These are phyloP conservation scores for Calonectria ilicicola DNA, from an alignment of 2,329 filamentous ascomycete genomes.

Conservation along the genomic window DNA sequence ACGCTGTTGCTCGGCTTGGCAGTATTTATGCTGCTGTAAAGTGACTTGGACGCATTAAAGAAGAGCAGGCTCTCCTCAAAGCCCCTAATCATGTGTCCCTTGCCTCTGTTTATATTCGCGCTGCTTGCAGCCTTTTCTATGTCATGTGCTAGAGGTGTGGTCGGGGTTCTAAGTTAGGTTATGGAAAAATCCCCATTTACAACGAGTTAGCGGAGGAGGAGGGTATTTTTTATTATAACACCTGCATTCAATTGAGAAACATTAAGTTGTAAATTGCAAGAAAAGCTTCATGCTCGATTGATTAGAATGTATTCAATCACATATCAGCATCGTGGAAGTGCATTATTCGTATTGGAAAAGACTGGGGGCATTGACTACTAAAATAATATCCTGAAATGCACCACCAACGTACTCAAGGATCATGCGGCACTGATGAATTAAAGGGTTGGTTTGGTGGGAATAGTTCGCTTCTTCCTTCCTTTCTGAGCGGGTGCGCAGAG, in stretches of 20 bases:
- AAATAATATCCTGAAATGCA: constrained; percentile 7
- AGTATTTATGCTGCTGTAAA: constrained; percentile 56
- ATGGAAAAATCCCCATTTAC: background rate
- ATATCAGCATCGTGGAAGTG: no score
- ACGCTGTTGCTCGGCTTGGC: constrained; percentile 57
- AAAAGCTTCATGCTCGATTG: background rate
- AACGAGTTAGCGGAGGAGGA: background rate
- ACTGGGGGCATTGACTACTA: constrained; percentile 3
- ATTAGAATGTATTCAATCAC: background rate
- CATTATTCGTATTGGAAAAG: background rate
- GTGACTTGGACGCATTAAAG: constrained; percentile 4
- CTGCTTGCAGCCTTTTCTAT: constrained; percentile 17
- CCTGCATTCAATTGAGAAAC: background rate
- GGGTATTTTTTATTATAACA: background rate
- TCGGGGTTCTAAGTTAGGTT: background rate
- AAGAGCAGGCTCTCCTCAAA: constrained; percentile 14
- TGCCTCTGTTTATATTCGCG: constrained; percentile 29
- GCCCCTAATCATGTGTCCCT: constrained; percentile 38
- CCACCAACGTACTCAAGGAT: background rate
- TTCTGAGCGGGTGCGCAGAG: constrained; percentile 80
- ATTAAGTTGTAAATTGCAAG: background rate
- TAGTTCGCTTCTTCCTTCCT: constrained; percentile 63
- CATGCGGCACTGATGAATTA: background rate
- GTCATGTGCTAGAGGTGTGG: constrained; percentile 1
- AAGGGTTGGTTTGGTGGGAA: constrained; percentile 19